Evolutionary conservation across 768 basidiomycete species (phyloP), one percentile per base, ranked within the genome.

Genomic region (Phlegmacium glaucopus): DNA sequence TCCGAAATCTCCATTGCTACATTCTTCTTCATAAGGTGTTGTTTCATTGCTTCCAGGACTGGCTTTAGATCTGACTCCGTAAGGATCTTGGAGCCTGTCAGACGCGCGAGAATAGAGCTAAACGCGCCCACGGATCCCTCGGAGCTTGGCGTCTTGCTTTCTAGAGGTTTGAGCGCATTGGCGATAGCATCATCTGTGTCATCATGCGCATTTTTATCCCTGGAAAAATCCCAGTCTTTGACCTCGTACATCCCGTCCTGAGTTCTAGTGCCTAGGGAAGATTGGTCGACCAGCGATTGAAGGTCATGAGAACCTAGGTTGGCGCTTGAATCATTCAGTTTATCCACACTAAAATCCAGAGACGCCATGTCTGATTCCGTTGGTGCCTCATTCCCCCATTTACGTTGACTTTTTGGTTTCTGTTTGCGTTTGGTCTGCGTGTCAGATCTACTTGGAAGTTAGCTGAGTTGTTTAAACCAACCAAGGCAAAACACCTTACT

Each of bases 11-110:
- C 93, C 66, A 83, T 90, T 4, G 96, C 96, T 4, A 99, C 96
- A 59, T 99, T 99, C 75, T 98, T 98, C 70, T 87, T 83, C 94
- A 97, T 97, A 38, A 99, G 74, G 66, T 97, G 95, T 51, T 94
- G 91, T 65, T 95, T 94, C 94, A 98, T 98, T 13, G 83, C 90
- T 42, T 87, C 87, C 38, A 98, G 63, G 1, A 95, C 89, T 7
- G 95, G 95, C 55, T 80, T 80, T 45, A 98, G 66, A 63, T 98
- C 95, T 32, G 80, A 75, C 46, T 90, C 79, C 1, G 87, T 87
- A 46, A 99, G 70, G 2, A 83, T 73, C 66, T 93, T 94, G 18
- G 83, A 83, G 0, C 93, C 90, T 4, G 92, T 94, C 56, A 96
- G 68, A 37, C 90, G 78, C 6, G 90, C 82, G 64, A 96, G 91